Base-by-base conservation (phyloP, 2,329 filamentous ascomycete genomes). In the Fusarium stilboides region DNA sequence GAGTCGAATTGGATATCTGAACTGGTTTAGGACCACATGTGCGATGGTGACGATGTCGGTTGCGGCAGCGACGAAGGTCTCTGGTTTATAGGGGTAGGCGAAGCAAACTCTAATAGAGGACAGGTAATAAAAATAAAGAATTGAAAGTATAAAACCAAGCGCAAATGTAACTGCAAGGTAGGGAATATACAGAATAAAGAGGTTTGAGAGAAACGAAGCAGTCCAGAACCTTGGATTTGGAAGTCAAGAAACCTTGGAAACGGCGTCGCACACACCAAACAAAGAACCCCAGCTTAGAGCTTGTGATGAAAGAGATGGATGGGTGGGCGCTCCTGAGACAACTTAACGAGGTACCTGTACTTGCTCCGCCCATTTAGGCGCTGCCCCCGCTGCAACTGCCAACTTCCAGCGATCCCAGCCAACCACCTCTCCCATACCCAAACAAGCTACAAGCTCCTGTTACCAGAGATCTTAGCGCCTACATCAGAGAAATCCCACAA, bases 21-120 rank as follows among this genome's bases (percentile, higher is more conserved):
- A 40, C 31, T 43, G 45, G 57, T 49, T 74, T 63, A 73, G 51
- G 70, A 71, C 70, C 68, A 72, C 72, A 74, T 74, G 72, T 73
- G 71, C 57, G 60, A 69, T 57, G 51, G 47, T 37, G 54, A 72
- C 28, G 47, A 42, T 26, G 50, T 50, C 39, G 65, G 61, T 68
- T 73, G 68, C 57, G 72, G 63, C 56, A 69, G 68, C 61, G 72
- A 70, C 65, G 65, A 63, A 57, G 65, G 59, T 53, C 37, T 36
- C n/a, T 57, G 20, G 43, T 34, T 54, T 56, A 43, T 62, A 70
- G 26, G 68, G 59, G 58, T 17, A 44, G 53, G 24, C 50, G 34
- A 58, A 49, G 46, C 36, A 43, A 24, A 37, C 22, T 62, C 28
- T 42, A 62, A 34, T 33, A 45, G 12, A n/a, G 49, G 33, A 34